A percentile compares a stretch with the other conserved stretches of the same genome.
phyloP scores from a whole-genome alignment of 1,284 basidiomycete species.

The Ceratobasidium sp. region DNA sequence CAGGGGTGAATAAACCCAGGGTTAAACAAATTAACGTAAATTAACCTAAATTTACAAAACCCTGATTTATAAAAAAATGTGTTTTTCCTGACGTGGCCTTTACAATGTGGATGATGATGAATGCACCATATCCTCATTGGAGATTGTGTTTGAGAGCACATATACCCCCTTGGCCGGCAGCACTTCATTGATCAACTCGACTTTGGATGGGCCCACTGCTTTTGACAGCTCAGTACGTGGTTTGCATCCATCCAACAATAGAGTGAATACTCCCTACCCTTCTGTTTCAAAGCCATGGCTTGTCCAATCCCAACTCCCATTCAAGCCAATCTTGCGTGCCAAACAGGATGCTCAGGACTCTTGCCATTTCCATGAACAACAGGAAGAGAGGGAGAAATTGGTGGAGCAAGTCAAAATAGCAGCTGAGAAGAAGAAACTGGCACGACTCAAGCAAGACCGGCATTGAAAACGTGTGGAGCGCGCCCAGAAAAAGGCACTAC shows the following conservation, averaged over 20 bases:
- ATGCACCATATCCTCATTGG: background rate
- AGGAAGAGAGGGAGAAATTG: background rate
- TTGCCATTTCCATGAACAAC: background rate
- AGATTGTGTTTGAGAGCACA: no score
- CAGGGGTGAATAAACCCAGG: no score
- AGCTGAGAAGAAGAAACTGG: background rate
- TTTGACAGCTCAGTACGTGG: background rate
- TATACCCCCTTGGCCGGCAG: background rate
- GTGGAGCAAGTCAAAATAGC: background rate
- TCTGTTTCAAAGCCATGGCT: background rate
- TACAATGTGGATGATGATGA: background rate
- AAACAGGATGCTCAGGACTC: background rate
- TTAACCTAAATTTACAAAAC: background rate
- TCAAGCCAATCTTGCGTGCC: background rate
- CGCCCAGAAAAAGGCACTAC: background rate
- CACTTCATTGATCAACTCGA: background rate
- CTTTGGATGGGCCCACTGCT: background rate
- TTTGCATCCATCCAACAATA: background rate
- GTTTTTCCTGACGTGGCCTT: no score
- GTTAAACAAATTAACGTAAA: background rate
- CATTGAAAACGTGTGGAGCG: background rate
- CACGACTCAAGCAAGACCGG: background rate
- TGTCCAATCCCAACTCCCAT: constrained; percentile 1
- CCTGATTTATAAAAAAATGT: no score
- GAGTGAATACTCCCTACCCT: background rate